These are phyloP conservation scores for Niebla homalea DNA, from an alignment of 495 filamentous ascomycete species.

Conservation along the genomic window DNA sequence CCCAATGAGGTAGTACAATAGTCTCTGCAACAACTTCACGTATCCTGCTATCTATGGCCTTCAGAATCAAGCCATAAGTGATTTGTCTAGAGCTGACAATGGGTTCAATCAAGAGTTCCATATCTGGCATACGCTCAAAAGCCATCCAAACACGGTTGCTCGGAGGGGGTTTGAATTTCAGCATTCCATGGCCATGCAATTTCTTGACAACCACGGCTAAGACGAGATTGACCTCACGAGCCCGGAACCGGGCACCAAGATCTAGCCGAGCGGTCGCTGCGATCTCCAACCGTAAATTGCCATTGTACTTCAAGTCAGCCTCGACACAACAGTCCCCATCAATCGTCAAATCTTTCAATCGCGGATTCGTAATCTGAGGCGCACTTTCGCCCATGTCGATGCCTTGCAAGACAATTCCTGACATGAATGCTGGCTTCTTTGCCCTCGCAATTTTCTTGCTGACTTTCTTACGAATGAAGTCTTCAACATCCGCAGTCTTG, in stretches of 20 bases:
- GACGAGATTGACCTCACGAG: constrained; percentile 76
- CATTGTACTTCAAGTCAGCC: constrained; percentile 74
- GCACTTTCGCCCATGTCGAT: constrained; percentile 81
- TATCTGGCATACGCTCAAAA: constrained; percentile 81
- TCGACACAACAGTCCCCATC: constrained; percentile 81
- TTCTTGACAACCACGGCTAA: constrained; percentile 77
- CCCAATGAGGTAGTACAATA: constrained; percentile 88
- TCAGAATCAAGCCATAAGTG: constrained; percentile 79
- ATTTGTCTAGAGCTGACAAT: constrained; percentile 93
- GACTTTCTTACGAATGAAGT: constrained; percentile 69
- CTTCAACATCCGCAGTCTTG: constrained; percentile 68
- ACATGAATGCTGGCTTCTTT: constrained; percentile 81
- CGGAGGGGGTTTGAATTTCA: constrained; percentile 87
- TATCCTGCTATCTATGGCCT: constrained; percentile 87
- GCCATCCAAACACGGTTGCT: constrained; percentile 92
- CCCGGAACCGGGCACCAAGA: constrained; percentile 75
- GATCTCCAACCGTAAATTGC: constrained; percentile 79
- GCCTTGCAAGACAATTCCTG: constrained; percentile 59
- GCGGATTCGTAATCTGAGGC: constrained; percentile 79
- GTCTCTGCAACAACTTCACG: constrained; percentile 87
- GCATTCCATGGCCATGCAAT: constrained; percentile 68
- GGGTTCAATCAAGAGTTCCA: constrained; percentile 84
- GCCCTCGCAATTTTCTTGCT: constrained; percentile 93
- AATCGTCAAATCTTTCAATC: constrained; percentile 77
- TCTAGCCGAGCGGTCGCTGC: constrained; percentile 84